Base-by-base conservation (phyloP, 805 yeast species). In the Zygoascus flipseniorum region DNA sequence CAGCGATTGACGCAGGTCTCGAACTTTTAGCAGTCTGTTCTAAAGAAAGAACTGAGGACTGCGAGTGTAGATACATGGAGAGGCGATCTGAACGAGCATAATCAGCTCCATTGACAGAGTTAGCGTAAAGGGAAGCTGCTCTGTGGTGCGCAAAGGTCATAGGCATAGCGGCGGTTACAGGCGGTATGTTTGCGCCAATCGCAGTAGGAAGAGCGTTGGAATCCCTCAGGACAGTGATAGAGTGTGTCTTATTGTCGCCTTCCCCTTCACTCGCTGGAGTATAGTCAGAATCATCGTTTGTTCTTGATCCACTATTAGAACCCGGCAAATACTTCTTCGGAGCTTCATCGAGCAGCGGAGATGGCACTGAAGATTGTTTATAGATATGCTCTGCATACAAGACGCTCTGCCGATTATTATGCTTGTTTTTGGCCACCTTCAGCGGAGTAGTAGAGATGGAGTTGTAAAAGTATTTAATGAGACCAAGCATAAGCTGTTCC, bases 371-470 rank as follows among this genome's bases (percentile, higher is more conserved):
- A 35, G 39, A 11, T 23, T 3, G 28, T 23, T 6, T 23, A 23
- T 23, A 23, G 28, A 23, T 23, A 35, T 3, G 13, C 16, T n/a
- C 39, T 35, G 13, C 16, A 10, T 35, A 35, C 39, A 35, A n/a
- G 13, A 35, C 16, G 8, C 39, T 35, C 39, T 35, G 39, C 39
- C 39, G 39, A 35, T 11, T 13, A 4, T 13, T n/a, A 47, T 48
- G 11, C 28, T 26, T 13, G 41, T 14, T 19, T n/a, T 11, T 45
- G 16, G 63, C 60, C 18, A 60, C 47, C 23, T 53, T 58, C 37
- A 61, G 54, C 4, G 64, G 64, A 16, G 56, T 53, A 35, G 56
- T 19, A 14, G 59, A 62, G n/a, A 61, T 58, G 4, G 64, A 60
- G 19, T 54, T 48, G 39, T 61, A 61, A 6, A 60, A 53, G 19